phyloP scores from a whole-genome alignment of 73 alveolate species.

The Symbiodinium pilosum region DNA sequence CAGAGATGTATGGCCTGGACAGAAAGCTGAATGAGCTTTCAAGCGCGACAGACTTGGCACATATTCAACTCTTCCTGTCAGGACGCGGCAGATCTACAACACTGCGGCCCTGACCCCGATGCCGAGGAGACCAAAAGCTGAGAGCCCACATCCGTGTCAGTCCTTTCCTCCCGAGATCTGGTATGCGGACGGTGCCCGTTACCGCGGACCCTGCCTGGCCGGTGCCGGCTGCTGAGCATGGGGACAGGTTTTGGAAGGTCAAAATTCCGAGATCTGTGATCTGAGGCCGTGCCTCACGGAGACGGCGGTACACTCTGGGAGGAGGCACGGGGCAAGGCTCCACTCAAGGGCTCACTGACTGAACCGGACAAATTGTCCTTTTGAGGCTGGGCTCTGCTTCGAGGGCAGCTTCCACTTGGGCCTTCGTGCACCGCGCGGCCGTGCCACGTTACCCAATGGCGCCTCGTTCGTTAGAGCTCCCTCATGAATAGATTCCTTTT shows the following conservation, averaged over 20 bases:
- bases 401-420: slow-evolving; percentile 52
- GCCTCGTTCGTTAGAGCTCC: too few relatives aligned
- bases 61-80: neutral
- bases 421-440: slow-evolving; percentile 25
- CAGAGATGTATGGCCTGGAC: slow-evolving; percentile 28
- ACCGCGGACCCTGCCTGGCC: slow-evolving; percentile 33
- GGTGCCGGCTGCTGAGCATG: slow-evolving; percentile 25
- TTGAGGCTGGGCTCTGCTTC: slow-evolving; percentile 40
- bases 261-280: neutral
- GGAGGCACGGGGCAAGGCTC: slow-evolving; percentile 5
- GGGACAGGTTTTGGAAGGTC: too few relatives aligned
- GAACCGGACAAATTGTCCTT: too few relatives aligned
- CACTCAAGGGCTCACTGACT: too few relatives aligned
- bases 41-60: too few relatives aligned
- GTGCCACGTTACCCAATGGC: slow-evolving; percentile 50
- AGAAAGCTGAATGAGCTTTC: too few relatives aligned
- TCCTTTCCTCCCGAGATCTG: too few relatives aligned
- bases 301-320: slow-evolving; percentile 55
- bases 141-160: too few relatives aligned
- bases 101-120: slow-evolving; percentile 39
- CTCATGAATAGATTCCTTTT: too few relatives aligned
- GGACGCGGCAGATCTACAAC: slow-evolving; percentile 53
- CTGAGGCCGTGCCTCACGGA: slow-evolving; percentile 73
- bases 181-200: slow-evolving; percentile 59
- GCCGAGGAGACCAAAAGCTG: neutral